Evolutionary conservation across 768 basidiomycete genomes (phyloP), one percentile per base, ranked within the genome.

Genomic region (Clavaria fumosa): DNA sequence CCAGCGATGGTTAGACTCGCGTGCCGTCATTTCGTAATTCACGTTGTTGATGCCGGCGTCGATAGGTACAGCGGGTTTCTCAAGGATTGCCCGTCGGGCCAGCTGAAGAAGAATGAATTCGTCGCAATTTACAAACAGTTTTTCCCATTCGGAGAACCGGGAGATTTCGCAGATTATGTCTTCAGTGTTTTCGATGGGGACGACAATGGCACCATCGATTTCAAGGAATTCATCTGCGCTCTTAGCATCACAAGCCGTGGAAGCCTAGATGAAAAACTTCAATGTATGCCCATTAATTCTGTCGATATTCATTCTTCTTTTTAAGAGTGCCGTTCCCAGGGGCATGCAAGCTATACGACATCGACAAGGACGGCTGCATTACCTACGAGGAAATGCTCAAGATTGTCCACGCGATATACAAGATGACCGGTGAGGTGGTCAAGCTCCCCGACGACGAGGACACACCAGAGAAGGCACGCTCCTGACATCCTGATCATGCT

Each of bases 361-460:
- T 99, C 50, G 88, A 99, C 63, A 88, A 88, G 48, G 95, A 99
- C 53, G 95, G 95, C 6, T 81, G 73, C 48, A 97, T 99, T 63
- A 95, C 95, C 27, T 96, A 96, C 59, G 79, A 90, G 53, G 95
- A 99, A 63, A 99, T 99, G 95, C 76, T 97, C 22, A 78, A 86
- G 64, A 99, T 99, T 54, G 95, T 99, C 6, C 75, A 81, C 50
- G 81, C 88, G 31, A 99, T 99, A 62, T 99, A 97, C 70, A 96
- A 93, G 72, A 97, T 99, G 95, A 97, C 95, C 3, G 95, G 95
- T 14, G 78, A 91, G 58, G 96, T 97, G 91, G 93, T 97, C 45
- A 91, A 90, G 56, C 73, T 97, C 15, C 91, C 95, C n/a, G 66
- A 78, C 27, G 95, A 97, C 54, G 95, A 99, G 60, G 91, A 97